Evolutionary conservation across 2,329 filamentous ascomycete species (phyloP).

Genomic region (Emericellopsis atlantica): DNA sequence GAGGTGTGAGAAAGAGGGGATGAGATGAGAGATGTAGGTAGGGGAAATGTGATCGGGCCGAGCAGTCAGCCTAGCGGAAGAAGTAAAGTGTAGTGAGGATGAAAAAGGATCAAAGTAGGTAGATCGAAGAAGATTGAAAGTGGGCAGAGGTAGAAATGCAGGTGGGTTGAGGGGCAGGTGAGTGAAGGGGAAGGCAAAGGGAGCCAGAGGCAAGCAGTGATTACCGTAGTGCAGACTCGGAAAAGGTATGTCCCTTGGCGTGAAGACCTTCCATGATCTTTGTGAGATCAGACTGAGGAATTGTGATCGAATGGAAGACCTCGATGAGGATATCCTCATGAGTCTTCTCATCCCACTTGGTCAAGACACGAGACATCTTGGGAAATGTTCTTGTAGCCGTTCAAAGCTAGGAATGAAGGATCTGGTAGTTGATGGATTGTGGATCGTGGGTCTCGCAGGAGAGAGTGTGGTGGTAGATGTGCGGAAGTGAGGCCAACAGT

Average conservation of each 20-base stretch:
- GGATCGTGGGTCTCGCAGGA: background rate
- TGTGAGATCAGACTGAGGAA: constrained; percentile 15
- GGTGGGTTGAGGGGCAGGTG: background rate
- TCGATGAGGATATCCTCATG: constrained; percentile 31
- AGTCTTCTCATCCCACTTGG: constrained; percentile 25
- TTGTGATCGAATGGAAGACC: constrained; percentile 22
- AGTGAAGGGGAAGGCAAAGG: constrained; percentile 3
- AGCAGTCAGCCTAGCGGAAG: too few species aligned
- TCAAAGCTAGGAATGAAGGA: too few species aligned
- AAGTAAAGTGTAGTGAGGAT: background rate
- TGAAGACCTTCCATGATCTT: constrained; percentile 24
- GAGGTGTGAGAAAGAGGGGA: constrained; percentile 2
- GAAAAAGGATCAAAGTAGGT: background rate
- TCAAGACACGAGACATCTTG: constrained; percentile 15
- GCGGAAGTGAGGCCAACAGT: background rate
- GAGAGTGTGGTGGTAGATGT: background rate
- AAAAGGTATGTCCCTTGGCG: constrained; percentile 24
- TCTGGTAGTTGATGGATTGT: background rate
- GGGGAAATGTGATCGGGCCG: background rate
- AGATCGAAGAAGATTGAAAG: constrained; percentile 1
- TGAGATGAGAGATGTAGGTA: constrained; percentile 3
- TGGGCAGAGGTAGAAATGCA: background rate
- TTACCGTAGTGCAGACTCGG: constrained; percentile 27
- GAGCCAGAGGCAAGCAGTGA: constrained; percentile 2
- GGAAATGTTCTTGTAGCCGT: too few species aligned